Evolutionary conservation across 192 early-diverging fungal genomes (phyloP).

Genomic region (Chytriomyces sp.): DNA sequence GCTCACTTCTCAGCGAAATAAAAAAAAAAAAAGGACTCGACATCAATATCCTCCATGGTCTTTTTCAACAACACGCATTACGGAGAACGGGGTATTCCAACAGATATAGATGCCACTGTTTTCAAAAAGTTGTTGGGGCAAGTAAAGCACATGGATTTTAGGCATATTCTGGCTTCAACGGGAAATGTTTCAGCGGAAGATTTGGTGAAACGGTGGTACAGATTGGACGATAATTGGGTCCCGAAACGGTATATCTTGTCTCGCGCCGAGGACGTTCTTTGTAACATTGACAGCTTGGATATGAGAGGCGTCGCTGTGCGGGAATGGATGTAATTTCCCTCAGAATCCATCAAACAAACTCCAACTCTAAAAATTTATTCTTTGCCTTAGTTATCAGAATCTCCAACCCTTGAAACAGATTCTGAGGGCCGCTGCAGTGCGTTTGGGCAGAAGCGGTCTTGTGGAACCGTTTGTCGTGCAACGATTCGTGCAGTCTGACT

Average conservation of each 20-base stretch:
- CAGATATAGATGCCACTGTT: constrained; percentile 13
- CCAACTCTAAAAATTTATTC: background rate
- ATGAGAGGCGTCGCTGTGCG: background rate
- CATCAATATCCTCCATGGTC: constrained; percentile 14
- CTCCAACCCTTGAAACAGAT: constrained; percentile 4
- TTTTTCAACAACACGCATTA: constrained; percentile 22
- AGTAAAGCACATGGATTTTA: constrained; percentile 16
- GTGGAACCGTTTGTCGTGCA: constrained; percentile 10
- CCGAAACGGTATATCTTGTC: constrained; percentile 7
- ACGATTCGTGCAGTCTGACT: constrained; percentile 25
- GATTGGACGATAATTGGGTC: constrained; percentile 13
- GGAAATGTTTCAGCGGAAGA: background rate
- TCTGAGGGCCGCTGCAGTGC: constrained; percentile 7
- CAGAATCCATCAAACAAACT: too few relatives aligned
- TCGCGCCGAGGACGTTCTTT: background rate
- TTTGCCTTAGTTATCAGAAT: background rate
- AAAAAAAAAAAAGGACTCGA: too few relatives aligned
- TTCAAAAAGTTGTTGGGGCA: constrained; percentile 20
- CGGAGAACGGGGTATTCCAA: constrained; percentile 14
- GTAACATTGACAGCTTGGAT: constrained; percentile 14
- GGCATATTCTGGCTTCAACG: constrained; percentile 7
- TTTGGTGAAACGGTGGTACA: constrained; percentile 22
- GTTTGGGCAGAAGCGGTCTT: constrained; percentile 6
- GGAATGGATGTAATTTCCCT: background rate
- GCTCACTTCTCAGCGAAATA: background rate